phyloP scores from a whole-genome alignment of 179 eudicot genomes.

The Heliamphora pulchella region DNA sequence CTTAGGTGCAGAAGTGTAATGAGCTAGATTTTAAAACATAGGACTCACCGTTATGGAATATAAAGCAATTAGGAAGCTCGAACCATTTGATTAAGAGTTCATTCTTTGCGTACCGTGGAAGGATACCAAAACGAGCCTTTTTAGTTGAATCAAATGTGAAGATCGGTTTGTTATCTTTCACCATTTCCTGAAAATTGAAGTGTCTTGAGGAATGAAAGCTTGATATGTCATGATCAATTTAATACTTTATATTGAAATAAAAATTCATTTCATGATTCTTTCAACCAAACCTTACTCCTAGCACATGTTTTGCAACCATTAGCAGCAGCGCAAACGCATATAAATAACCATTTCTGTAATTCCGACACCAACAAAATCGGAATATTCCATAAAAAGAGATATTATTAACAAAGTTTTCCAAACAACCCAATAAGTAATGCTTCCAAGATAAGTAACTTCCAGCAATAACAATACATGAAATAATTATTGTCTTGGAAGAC shows the following conservation, averaged over 20 bases:
- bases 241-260: neutral
- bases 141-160: constrained; percentile 66
- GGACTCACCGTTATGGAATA: constrained; percentile 83
- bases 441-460: neutral
- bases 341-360: neutral
- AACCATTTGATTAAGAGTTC: constrained; percentile 85
- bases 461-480: too few relatives aligned
- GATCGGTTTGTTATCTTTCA: constrained; percentile 59
- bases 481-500: too few relatives aligned
- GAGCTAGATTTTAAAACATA: neutral
- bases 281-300: constrained; percentile 4
- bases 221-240: neutral
- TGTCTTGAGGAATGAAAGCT: neutral
- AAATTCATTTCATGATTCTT: neutral
- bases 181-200: constrained; percentile 71
- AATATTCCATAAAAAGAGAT: neutral
- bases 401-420: neutral
- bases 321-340: neutral
- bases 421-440: neutral
- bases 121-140: constrained; percentile 78
- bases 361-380: neutral
- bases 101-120: constrained; percentile 89
- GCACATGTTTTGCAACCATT: neutral
- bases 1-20: neutral
- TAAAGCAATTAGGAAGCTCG: constrained; percentile 92